Percentiles rank a stretch among this genome's conserved stretches.
phyloP scores from a whole-genome alignment of 495 filamentous ascomycete species.

The Aspergillus ellipticus region DNA sequence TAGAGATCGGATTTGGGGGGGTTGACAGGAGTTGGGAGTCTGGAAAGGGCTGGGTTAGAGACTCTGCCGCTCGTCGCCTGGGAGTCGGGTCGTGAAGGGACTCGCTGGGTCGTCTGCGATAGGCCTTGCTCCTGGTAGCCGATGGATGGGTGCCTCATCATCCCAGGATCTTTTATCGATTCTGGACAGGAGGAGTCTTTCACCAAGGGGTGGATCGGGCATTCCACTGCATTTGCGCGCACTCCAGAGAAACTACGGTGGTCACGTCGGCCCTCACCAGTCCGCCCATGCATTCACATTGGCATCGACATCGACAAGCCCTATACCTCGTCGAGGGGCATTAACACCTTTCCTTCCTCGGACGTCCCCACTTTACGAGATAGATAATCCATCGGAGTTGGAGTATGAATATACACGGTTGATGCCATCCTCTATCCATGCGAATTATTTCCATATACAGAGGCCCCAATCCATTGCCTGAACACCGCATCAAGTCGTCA shows the following conservation, averaged over 20 bases:
- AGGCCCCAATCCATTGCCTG: slow-evolving; percentile 4
- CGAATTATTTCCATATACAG: neutral
- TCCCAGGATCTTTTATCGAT: neutral
- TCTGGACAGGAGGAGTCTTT: too few relatives aligned
- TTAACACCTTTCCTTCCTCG: too few relatives aligned
- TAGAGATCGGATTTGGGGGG: slow-evolving; percentile 9
- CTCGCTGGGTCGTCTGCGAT: neutral
- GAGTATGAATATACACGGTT: neutral
- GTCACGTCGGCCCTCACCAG: too few relatives aligned
- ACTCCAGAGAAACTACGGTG: too few relatives aligned
- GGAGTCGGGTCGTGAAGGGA: neutral
- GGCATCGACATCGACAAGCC: too few relatives aligned
- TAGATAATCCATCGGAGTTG: neutral
- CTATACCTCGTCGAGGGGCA: too few relatives aligned
- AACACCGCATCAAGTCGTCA: slow-evolving; percentile 34
- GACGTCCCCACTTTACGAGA: too few relatives aligned
- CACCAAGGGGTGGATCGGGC: too few relatives aligned
- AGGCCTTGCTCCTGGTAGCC: too few relatives aligned
- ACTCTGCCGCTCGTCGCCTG: neutral
- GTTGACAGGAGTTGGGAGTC: slow-evolving; percentile 17
- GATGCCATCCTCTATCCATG: neutral
- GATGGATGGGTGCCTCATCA: too few relatives aligned
- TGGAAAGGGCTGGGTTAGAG: slow-evolving; percentile 5
- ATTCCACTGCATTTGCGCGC: too few relatives aligned
- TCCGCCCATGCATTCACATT: too few relatives aligned